These are phyloP conservation scores for Diaporthe sp. DNA, from an alignment of 2,329 filamentous ascomycete species.

Conservation along the genomic window DNA sequence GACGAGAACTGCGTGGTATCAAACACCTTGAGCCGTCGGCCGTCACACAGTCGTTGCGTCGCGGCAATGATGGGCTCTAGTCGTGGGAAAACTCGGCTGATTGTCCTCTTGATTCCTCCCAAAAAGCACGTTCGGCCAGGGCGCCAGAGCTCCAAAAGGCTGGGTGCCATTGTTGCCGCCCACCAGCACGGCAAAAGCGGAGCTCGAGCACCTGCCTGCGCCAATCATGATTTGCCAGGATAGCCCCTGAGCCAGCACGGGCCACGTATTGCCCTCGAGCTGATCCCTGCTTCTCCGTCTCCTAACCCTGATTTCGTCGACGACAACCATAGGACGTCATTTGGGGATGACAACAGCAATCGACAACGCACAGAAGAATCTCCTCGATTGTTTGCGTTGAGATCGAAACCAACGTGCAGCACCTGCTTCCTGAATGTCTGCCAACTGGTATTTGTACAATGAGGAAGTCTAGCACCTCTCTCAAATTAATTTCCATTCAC, in stretches of 20 bases:
- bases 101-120: constrained; percentile 33
- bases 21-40: constrained; percentile 22
- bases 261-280: constrained; percentile 10
- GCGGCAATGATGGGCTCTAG: constrained; percentile 27
- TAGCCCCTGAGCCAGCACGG: constrained; percentile 33
- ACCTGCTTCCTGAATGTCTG: neutral
- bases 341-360: neutral
- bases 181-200: constrained; percentile 31
- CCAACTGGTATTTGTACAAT: neutral
- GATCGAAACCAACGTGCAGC: too few species aligned
- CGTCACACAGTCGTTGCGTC: constrained; percentile 21
- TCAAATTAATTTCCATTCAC: too few species aligned
- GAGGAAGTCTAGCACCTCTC: too few species aligned
- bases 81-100: constrained; percentile 28
- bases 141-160: constrained; percentile 24
- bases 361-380: too few species aligned
- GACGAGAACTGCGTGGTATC: neutral
- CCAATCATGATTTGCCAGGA: constrained; percentile 31
- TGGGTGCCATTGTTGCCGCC: constrained; percentile 25
- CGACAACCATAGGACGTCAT: constrained; percentile 2
- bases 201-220: constrained; percentile 16
- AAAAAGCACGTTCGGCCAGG: constrained; percentile 32
- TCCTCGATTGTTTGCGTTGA: too few species aligned
- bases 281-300: neutral
- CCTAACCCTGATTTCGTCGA: neutral